Conservation (phyloP, 2,329 filamentous ascomycete species). For the Fusarium sp. region DNA sequence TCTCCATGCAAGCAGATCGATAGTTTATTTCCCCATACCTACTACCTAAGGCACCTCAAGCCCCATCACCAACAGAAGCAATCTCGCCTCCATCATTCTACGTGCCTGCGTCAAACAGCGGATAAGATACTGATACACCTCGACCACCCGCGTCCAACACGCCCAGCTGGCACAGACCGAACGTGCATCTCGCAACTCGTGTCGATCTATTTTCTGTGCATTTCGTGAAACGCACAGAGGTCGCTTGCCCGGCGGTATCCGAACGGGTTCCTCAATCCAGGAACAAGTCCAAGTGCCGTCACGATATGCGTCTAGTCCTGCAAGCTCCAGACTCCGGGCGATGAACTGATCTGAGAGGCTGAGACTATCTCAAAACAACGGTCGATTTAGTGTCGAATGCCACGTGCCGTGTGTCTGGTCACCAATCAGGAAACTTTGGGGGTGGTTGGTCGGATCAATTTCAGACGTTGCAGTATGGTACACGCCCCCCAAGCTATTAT, state of each 20-base stretch:
- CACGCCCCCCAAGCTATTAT: background rate
- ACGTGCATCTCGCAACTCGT: slow-evolving; percentile 13
- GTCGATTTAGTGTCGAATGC: slow-evolving; percentile 39
- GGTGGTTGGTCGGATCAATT: slow-evolving; percentile 8
- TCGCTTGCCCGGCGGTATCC: slow-evolving; percentile 13
- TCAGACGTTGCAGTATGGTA: background rate
- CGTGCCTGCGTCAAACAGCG: slow-evolving; percentile 9
- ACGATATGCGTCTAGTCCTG: slow-evolving; percentile 9
- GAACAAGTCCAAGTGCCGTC: slow-evolving; percentile 3
- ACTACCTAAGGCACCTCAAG: background rate
- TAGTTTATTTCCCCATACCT: background rate
- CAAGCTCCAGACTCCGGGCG: slow-evolving; percentile 10
- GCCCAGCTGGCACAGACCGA: slow-evolving; percentile 28
- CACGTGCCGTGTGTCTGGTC: slow-evolving; percentile 41
- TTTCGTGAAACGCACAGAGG: slow-evolving; percentile 18
- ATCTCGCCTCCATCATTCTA: slow-evolving; percentile 17
- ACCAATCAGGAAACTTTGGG: slow-evolving; percentile 37
- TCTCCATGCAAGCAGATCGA: background rate
- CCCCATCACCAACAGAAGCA: background rate
- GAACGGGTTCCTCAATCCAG: slow-evolving; percentile 4
- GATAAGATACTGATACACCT: slow-evolving; percentile 13
- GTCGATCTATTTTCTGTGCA: slow-evolving; percentile 7
- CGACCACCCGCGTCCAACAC: slow-evolving; percentile 7
- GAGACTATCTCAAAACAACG: slow-evolving; percentile 44
- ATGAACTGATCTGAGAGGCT: slow-evolving; percentile 38